Evolutionary conservation across 805 yeast species (phyloP), one percentile per base, ranked within the genome.

Genomic region (Metschnikowia anglica): DNA sequence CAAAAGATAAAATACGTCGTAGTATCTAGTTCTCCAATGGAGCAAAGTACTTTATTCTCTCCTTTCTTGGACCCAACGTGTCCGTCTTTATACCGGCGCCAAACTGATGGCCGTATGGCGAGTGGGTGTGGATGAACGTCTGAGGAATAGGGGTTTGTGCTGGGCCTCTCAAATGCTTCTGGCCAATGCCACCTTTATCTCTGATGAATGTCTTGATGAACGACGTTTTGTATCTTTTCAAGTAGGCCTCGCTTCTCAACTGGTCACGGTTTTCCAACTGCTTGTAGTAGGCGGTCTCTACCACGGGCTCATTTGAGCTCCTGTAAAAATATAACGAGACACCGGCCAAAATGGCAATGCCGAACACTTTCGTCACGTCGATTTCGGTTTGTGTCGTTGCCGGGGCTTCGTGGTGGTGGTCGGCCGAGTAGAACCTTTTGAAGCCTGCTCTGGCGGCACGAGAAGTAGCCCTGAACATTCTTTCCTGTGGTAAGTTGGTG

Each of bases 101-200:
- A 49, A 61, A 70, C 53, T 69, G 72, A 44, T 55, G 47, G 18
- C 72, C 73, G 42, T 33, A 54, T 7, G 73, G 62, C n/a, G 74
- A 68, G 48, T 68, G 74, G 6, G 71, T 54, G 18, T 68, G 70
- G 43, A 70, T 70, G 45, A 66, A 56, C 29, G 54, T 62, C 29
- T 60, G 58, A 15, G 72, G 62, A 27, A 57, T 48, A 4, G 66
- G 53, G 15, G 60, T 58, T 46, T 56, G 63, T 27, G 59, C 51
- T 38, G 59, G 51, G 59, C 66, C 63, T 53, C 70, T 62, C 55
- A 60, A 64, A 41, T 66, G 71, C 47, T 56, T 64, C 53, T 67
- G 73, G 38, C 75, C 75, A 50, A 70, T 62, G 39, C 75, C 75
- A 39, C 75, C 74, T 52, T 66, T 68, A 50, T 70, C 75, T 55